Evolutionary conservation across 495 filamentous ascomycete species (phyloP).

Genomic region (Hypomontagnella submonticulosa): DNA sequence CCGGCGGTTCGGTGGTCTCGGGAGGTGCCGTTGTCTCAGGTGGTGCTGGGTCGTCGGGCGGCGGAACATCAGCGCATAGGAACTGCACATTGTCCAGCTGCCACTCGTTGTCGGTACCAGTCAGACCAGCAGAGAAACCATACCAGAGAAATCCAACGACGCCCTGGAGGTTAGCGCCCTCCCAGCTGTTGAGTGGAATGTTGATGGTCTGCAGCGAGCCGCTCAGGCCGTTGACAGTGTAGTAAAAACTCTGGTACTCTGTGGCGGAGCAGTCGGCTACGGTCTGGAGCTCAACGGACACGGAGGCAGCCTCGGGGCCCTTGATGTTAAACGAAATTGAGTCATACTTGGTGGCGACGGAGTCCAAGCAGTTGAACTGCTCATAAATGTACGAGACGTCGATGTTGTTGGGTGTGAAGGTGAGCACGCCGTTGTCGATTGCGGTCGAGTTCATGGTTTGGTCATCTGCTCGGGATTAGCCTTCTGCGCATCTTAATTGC

Average conservation of each 20-base stretch:
- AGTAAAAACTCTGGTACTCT: conserved; percentile 60
- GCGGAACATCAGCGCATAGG: conserved; percentile 52
- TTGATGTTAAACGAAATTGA: conserved; percentile 66
- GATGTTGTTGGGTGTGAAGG: conserved; percentile 61
- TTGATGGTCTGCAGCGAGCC: conserved; percentile 64
- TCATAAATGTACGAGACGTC: conserved; percentile 67
- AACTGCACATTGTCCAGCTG: conserved; percentile 64
- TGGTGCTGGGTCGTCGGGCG: conserved; percentile 34
- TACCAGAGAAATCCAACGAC: conserved; percentile 64
- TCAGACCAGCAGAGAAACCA: conserved; percentile 55
- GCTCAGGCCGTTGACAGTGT: conserved; percentile 59
- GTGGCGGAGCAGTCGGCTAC: conserved; percentile 54
- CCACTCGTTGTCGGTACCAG: conserved; percentile 55
- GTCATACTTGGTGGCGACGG: conserved; percentile 59
- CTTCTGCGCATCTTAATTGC: background rate
- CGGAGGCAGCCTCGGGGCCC: conserved; percentile 60
- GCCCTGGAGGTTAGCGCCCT: conserved; percentile 62
- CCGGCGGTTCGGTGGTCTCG: conserved; percentile 4
- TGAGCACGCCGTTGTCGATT: conserved; percentile 57
- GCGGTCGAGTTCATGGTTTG: conserved; percentile 63
- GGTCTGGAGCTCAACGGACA: conserved; percentile 67
- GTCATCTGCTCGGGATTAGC: conserved; percentile 58
- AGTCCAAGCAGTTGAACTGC: conserved; percentile 62
- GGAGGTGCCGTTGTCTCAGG: conserved; percentile 25
- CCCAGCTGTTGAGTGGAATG: conserved; percentile 63